Base-by-base conservation (phyloP, 2,329 filamentous ascomycete species). In the Tolypocladium tropicale region DNA sequence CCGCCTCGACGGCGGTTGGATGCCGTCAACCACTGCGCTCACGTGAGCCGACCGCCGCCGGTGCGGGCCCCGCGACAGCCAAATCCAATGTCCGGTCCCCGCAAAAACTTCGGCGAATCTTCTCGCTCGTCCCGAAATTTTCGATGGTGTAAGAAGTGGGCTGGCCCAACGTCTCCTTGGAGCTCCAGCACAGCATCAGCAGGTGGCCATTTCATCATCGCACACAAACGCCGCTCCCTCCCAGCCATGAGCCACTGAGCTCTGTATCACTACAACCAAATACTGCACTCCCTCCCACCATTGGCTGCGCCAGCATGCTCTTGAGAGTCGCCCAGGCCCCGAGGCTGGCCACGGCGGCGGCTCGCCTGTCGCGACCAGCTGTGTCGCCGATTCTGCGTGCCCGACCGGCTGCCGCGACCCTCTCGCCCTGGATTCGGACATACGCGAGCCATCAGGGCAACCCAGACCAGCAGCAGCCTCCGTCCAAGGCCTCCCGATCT, bases 301-400 rank as follows among this genome's bases (percentile, higher is more conserved):
- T 49, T 49, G 46, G 46, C 46, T 10, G 46, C 21, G 55, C 64
- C 64, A 60, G 66, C 69, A 81, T 81, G 61, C 59, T 76, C 65
- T 69, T 67, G 32, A 61, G 65, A 66, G 61, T 68, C 61, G 68
- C 65, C 60, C 65, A 64, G 59, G 65, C 67, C 56, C 64, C 68
- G 57, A 63, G 68, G 60, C 62, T 71, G 63, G 69, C 66, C 62
- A 62, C 66, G 63, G 61, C 63, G 57, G 62, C 65, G 52, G 62
- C 65, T 55, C 66, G 64, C 51, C 58, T 67, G 49, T 61, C 67
- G 52, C 62, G 61, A 53, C 63, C 64, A 32, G 61, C 62, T 54
- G 59, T 62, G 54, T 56, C 63, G 33, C 62, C 64, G 14, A 36
- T 60, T 36, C 54, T 68, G 23, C 64, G 66, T 60, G 57, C 59